Conservation (phyloP, 2,329 filamentous ascomycete genomes). For the Fusarium tuaranense region DNA sequence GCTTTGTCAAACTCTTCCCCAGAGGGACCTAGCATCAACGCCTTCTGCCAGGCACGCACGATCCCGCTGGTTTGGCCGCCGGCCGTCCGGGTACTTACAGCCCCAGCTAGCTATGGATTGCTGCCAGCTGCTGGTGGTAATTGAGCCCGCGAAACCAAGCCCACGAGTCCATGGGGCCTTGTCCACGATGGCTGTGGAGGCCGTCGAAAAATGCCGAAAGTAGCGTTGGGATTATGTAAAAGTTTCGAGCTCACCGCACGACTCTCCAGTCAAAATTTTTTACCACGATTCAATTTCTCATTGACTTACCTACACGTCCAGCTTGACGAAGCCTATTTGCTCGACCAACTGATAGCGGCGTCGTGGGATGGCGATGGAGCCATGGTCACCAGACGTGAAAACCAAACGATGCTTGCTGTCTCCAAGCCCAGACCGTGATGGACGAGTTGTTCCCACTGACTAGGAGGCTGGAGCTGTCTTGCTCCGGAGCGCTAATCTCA, state of each 20-base stretch:
- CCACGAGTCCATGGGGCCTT: constrained; percentile 16
- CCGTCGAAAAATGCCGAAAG: constrained; percentile 42
- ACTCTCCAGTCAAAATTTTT: constrained; percentile 53
- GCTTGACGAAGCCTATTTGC: constrained; percentile 39
- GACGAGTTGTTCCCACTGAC: constrained; percentile 16
- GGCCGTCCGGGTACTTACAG: constrained; percentile 2
- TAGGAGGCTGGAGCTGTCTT: constrained; percentile 7
- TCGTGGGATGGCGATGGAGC: constrained; percentile 41
- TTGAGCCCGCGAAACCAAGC: constrained; percentile 4
- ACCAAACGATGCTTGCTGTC: constrained; percentile 18
- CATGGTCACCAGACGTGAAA: constrained; percentile 43
- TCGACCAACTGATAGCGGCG: constrained; percentile 42
- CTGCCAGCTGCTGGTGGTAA: constrained; percentile 25
- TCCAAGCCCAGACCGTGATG: constrained; percentile 16
- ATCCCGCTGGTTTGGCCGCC: constrained; percentile 28
- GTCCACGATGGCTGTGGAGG: constrained; percentile 43
- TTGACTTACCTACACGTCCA: constrained; percentile 43
- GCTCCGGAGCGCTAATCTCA: constrained; percentile 20
- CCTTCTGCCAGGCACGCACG: constrained; percentile 29
- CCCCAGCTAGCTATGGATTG: constrained; percentile 12
- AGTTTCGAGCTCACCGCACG: constrained; percentile 43
- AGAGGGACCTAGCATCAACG: constrained; percentile 8
- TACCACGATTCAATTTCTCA: constrained; percentile 49
- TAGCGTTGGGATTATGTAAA: constrained; percentile 53
- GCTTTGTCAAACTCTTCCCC: constrained; percentile 2